A percentile compares a stretch with the other conserved stretches of the same genome.
These are phyloP conservation scores for Paecilomyces variotii DNA, from an alignment of 2,329 filamentous ascomycete species.

Conservation along the genomic window DNA sequence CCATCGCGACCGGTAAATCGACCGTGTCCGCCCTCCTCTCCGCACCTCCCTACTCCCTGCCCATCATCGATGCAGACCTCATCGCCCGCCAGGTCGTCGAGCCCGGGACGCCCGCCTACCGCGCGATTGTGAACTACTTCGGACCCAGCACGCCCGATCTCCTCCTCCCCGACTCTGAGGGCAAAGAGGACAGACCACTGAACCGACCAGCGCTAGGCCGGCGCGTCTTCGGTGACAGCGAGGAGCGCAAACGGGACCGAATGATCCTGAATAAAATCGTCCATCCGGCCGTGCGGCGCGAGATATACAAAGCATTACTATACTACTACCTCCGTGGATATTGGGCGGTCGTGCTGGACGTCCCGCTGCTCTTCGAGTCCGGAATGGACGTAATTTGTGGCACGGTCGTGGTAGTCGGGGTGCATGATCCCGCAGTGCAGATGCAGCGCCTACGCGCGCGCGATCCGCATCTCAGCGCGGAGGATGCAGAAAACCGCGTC, in stretches of 20 bases:
- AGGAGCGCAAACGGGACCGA: conserved; percentile 63
- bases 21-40: conserved; percentile 82
- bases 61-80: conserved; percentile 88
- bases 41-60: conserved; percentile 71
- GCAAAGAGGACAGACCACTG: conserved; percentile 50
- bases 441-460: conserved; percentile 68
- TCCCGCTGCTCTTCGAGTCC: conserved; percentile 86
- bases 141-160: conserved; percentile 76
- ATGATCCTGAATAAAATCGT: conserved; percentile 80
- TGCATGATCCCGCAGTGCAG: conserved; percentile 71
- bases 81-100: conserved; percentile 90
- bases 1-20: conserved; percentile 96
- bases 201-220: conserved; percentile 80
- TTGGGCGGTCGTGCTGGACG: conserved; percentile 88
- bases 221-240: conserved; percentile 74
- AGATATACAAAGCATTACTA: conserved; percentile 71
- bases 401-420: conserved; percentile 77
- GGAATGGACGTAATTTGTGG: conserved; percentile 80
- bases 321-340: conserved; percentile 63
- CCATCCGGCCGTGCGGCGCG: conserved; percentile 77
- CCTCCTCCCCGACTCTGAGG: conserved; percentile 52
- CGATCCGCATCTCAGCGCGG: conserved; percentile 68
- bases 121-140: conserved; percentile 75
- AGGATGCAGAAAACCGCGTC: conserved; percentile 83
- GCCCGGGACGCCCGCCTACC: conserved; percentile 78